Conservation (phyloP, 2,329 filamentous ascomycete genomes). For the Colletotrichum sp. region DNA sequence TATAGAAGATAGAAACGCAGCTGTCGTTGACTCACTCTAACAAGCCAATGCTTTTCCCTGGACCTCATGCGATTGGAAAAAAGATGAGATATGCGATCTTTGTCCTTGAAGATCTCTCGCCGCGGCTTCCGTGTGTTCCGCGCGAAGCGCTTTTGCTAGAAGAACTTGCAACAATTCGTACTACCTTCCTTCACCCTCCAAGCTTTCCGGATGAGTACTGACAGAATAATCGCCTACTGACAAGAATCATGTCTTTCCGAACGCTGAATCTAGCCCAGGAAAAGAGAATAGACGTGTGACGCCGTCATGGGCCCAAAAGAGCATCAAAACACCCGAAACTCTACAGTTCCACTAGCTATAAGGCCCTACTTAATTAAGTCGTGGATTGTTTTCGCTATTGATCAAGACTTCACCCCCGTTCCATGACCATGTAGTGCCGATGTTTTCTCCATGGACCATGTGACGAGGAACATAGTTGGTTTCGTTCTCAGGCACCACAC, state of each 20-base stretch:
- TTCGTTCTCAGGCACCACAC: background rate
- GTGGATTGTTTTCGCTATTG: background rate
- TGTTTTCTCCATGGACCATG: background rate
- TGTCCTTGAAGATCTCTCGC: background rate
- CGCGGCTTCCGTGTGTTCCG: background rate
- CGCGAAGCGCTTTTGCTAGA: background rate
- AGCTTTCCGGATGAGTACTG: background rate
- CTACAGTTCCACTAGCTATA: no score
- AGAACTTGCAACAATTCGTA: background rate
- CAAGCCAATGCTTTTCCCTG: background rate
- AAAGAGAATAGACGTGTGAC: background rate
- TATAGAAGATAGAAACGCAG: background rate
- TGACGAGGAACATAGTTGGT: background rate
- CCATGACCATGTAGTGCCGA: rapidly evolving
- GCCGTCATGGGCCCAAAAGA: background rate
- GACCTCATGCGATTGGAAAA: background rate
- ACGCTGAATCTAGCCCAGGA: background rate
- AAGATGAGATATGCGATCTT: background rate
- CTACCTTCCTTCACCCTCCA: background rate
- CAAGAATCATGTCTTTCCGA: background rate
- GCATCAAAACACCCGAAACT: background rate
- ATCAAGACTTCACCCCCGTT: rapidly evolving
- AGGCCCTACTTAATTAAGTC: background rate
- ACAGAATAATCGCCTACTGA: background rate
- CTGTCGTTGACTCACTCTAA: background rate